Percentiles rank a stretch among this genome's conserved stretches.
Conservation (phyloP, 345 rosid species). For the Eucalyptus polyanthemos region DNA sequence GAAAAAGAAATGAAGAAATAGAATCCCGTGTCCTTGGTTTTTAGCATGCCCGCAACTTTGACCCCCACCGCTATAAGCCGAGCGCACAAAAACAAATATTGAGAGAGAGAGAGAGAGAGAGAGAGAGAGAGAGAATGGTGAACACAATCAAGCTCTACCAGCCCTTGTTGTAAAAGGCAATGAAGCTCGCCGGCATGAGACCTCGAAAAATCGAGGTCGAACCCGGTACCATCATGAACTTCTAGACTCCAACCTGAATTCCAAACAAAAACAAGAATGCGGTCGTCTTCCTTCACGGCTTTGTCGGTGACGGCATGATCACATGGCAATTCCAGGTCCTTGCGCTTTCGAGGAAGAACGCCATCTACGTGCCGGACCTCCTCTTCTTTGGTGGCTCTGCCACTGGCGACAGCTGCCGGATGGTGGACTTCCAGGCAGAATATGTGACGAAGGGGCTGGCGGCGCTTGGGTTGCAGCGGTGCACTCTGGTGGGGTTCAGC, state of each 20-base stretch:
- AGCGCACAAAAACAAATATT: background rate
- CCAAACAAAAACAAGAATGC: background rate
- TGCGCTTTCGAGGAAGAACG: background rate
- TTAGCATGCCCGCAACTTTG: no score
- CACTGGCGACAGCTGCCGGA: conserved; percentile 6
- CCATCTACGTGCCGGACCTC: conserved; percentile 33
- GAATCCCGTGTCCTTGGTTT: no score
- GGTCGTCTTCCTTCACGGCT: background rate
- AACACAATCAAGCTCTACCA: background rate
- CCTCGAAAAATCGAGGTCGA: conserved; percentile 8
- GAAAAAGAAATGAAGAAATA: no score
- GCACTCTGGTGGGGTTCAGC: conserved; percentile 20
- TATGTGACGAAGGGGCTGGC: conserved; percentile 17
- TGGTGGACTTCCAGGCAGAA: conserved; percentile 27
- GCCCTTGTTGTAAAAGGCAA: background rate
- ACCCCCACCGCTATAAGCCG: no score
- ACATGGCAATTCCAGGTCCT: no score
- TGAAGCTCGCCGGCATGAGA: conserved; percentile 9
- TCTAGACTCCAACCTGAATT: background rate
- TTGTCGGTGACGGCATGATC: no score
- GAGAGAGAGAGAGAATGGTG: background rate
- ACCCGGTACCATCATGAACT: conserved; percentile 11
- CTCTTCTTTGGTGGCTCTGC: conserved; percentile 31
- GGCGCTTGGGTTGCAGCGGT: conserved; percentile 20
- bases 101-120: background rate